phyloP scores from a whole-genome alignment of 768 basidiomycete species.

The Boletus vinaceobasis region DNA sequence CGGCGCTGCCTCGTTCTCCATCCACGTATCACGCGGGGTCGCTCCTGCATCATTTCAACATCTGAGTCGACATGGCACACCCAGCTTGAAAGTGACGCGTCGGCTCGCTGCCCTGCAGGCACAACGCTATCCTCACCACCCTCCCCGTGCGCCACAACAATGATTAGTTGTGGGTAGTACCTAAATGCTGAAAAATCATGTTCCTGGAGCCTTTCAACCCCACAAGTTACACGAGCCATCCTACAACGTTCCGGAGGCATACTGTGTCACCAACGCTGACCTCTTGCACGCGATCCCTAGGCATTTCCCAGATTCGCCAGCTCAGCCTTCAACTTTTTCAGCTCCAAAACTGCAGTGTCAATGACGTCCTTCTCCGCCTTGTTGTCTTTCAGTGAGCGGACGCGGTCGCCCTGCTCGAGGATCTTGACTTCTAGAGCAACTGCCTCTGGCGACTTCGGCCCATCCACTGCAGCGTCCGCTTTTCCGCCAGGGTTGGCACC shows the following conservation, averaged over 20 bases:
- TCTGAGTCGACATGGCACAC: background rate
- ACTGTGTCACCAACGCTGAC: background rate
- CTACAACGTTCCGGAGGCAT: background rate
- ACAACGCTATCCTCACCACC: background rate
- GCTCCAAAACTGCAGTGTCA: conserved; percentile 49
- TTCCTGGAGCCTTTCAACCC: background rate
- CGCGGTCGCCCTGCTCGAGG: conserved; percentile 68
- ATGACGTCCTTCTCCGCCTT: conserved; percentile 45
- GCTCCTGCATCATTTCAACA: background rate
- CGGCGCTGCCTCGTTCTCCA: background rate
- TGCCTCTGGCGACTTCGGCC: conserved; percentile 70
- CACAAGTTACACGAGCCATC: too few relatives aligned
- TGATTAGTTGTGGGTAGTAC: background rate
- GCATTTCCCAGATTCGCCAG: conserved; percentile 29
- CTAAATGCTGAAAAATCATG: background rate
- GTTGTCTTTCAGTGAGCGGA: conserved; percentile 62
- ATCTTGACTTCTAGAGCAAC: conserved; percentile 72
- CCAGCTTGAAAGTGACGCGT: background rate
- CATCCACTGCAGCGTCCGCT: conserved; percentile 38
- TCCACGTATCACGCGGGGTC: background rate
- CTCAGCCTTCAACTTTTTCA: conserved; percentile 66
- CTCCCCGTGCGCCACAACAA: background rate
- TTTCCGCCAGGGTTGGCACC: conserved; percentile 46
- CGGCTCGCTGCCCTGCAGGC: background rate
- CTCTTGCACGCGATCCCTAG: background rate